A percentile compares a stretch with the other conserved stretches of the same genome.
These are phyloP conservation scores for Adiantum capillusveneris DNA, from an alignment of 75 land plant genomes.

Conservation along the genomic window DNA sequence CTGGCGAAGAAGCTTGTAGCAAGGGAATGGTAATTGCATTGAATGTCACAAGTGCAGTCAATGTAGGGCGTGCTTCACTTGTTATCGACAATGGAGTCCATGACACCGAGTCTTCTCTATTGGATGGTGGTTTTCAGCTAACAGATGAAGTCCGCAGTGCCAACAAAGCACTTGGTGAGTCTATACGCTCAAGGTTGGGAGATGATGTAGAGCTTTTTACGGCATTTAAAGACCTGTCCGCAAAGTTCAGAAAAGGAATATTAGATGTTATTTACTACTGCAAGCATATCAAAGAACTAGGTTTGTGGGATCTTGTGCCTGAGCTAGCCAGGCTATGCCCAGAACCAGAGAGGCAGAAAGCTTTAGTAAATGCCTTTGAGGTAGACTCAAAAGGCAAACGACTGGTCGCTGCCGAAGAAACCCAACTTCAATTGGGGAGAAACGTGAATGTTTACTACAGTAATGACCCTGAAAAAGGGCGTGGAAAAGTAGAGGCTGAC, in stretches of 20 bases:
- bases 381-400: constrained; percentile 4
- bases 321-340: constrained; percentile 89
- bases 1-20: too few relatives aligned
- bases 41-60: too few relatives aligned
- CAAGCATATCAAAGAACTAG: constrained; percentile 50
- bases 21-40: too few relatives aligned
- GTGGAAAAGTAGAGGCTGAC: too few relatives aligned
- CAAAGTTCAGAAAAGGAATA: constrained; percentile 51
- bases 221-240: constrained; percentile 63
- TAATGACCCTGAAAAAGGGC: neutral
- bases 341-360: constrained; percentile 65
- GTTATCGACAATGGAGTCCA: too few relatives aligned
- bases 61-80: too few relatives aligned
- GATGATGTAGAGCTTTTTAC: constrained; percentile 62
- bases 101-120: too few relatives aligned
- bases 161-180: constrained; percentile 74
- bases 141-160: constrained; percentile 70
- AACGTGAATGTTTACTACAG: too few relatives aligned
- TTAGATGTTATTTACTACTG: constrained; percentile 44
- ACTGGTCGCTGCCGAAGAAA: too few relatives aligned
- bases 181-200: constrained; percentile 47
- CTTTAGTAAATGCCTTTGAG: constrained; percentile 58
- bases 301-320: constrained; percentile 62
- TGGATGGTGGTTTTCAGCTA: too few relatives aligned
- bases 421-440: neutral